Evolutionary conservation across 169 alveolate genomes (phyloP), one percentile per base, ranked within the genome.

Genomic region (Eimeria falciformis): DNA sequence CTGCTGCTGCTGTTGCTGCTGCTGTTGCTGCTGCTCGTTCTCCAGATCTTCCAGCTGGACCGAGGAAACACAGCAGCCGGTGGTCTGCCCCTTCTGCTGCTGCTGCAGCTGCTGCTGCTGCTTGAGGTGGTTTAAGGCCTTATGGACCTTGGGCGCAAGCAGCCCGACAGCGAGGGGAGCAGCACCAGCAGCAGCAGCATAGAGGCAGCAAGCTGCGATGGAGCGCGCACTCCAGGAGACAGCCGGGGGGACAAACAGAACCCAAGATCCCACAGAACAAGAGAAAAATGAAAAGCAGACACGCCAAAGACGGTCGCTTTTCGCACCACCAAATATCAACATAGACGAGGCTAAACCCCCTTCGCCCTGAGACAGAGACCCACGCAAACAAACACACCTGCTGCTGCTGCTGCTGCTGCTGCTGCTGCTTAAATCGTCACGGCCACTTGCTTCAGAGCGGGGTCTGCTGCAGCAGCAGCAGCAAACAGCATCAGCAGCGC

Each of bases 81-180:
- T 7, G 21, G 7, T 50, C 21, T 21, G 71, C 71, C 21, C 27
- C 71, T 58, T n/a, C 25, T 58, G 71, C 71, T 58, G 71, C 71
- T 58, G 71, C 71, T 58, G 71, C 71, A 14, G 71, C 71, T 58
- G 71, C 71, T 58, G 71, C 71, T 58, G 33, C 71, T n/a, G 71
- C 71, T 58, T 58, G 33, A 58, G 71, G 33, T 58, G 33, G 9
- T 27, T 7, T 5, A 58, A 27, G 9, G 71, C 71, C 11, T 14
- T 27, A 21, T 58, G 71, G 33, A 58, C 71, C 27, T 9, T 9
- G 33, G 71, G 71, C 9, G 71, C 71, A 9, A 58, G 33, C 33
- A 58, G 71, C 33, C 71, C 71, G 29, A 58, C 29, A 14, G 21
- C 33, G 33, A 58, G 71, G 9, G 71, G 71, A 27, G 71, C 11